Conservation (phyloP, 345 rosid genomes). For the Fremontodendron californicum region DNA sequence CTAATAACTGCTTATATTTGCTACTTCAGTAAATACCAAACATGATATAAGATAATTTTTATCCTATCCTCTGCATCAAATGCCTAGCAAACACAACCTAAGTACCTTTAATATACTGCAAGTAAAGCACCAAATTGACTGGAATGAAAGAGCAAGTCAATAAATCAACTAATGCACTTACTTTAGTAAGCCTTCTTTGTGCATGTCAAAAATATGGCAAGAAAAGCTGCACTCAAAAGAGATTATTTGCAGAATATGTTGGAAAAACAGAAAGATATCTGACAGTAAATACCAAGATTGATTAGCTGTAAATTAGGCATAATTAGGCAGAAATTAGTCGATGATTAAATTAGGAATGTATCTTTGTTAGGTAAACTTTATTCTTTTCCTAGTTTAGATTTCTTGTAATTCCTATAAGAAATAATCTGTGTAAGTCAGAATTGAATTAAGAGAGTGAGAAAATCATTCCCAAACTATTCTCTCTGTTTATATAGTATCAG, state of each 20-base stretch:
- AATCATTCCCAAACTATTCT: too few species aligned
- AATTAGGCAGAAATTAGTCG: too few species aligned
- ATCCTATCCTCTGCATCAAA: not conserved
- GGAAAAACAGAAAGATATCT: too few species aligned
- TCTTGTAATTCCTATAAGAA: too few species aligned
- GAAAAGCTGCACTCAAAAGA: not conserved
- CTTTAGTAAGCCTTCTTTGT: not conserved
- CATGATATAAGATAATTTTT: not conserved
- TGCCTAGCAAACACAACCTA: not conserved
- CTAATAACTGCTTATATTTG: not conserved
- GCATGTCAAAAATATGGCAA: not conserved
- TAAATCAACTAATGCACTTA: not conserved
- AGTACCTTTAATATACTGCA: not conserved
- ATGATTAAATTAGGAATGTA: too few species aligned
- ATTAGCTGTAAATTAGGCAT: too few species aligned
- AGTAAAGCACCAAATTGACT: conserved; percentile 7
- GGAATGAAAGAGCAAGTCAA: not conserved
- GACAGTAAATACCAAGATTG: too few species aligned
- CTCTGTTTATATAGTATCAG: too few species aligned
- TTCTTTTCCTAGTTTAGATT: too few species aligned
- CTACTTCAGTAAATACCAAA: not conserved
- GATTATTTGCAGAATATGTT: not conserved
- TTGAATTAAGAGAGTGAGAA: too few species aligned
- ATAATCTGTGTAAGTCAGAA: too few species aligned
- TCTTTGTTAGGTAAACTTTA: too few species aligned